phyloP scores from a whole-genome alignment of 805 yeast species.

The Deakozyma indianensis region DNA sequence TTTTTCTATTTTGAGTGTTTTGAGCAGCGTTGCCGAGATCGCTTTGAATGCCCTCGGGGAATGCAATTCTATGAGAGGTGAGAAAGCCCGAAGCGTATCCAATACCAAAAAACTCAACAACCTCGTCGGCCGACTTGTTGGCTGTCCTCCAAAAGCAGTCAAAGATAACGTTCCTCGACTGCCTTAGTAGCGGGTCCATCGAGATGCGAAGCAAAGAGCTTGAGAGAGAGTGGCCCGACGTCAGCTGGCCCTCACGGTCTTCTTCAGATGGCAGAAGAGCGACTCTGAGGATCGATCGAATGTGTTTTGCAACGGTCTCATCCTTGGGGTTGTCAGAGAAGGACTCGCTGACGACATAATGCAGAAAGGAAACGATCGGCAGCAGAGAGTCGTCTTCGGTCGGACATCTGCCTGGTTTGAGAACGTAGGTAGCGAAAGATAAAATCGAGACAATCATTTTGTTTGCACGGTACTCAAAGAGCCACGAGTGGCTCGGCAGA shows the following conservation, averaged over 20 bases:
- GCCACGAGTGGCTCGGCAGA: slow-evolving; percentile 5
- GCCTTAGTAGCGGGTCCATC: slow-evolving; percentile 9
- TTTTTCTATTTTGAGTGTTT: not conserved
- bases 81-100: slow-evolving; percentile 18
- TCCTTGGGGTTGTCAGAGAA: slow-evolving; percentile 2
- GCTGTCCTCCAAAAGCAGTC: slow-evolving; percentile 14
- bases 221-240: slow-evolving; percentile 9
- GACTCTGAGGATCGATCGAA: not conserved
- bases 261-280: slow-evolving; percentile 7
- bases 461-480: not conserved
- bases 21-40: slow-evolving; percentile 4
- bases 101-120: slow-evolving; percentile 15
- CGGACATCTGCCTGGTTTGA: slow-evolving; percentile 3
- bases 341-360: slow-evolving; percentile 4
- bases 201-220: slow-evolving; percentile 11
- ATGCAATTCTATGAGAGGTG: slow-evolving; percentile 8
- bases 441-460: not conserved
- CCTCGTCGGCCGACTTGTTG: slow-evolving; percentile 9
- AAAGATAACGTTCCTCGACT: slow-evolving; percentile 9
- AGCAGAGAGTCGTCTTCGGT: slow-evolving; percentile 4
- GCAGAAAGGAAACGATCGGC: slow-evolving; percentile 6
- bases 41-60: slow-evolving; percentile 6
- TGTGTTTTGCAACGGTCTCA: not conserved
- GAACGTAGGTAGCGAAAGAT: not conserved
- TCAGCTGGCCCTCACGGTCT: slow-evolving; percentile 15